phyloP scores from a whole-genome alignment of 2,329 filamentous ascomycete species.

The Cladobotryum protrusum region DNA sequence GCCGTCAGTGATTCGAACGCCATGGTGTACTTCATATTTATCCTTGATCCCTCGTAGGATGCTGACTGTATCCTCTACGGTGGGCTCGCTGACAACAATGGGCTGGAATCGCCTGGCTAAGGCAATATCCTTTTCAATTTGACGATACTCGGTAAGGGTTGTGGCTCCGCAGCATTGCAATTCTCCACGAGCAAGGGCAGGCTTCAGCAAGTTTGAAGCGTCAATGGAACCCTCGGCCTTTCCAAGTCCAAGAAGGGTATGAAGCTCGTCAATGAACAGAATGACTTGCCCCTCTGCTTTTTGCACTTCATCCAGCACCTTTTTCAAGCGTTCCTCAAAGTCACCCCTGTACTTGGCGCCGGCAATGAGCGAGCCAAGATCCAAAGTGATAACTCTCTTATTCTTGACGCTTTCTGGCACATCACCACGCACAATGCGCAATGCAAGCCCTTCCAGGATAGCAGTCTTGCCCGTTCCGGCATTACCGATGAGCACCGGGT shows the following conservation, averaged over 20 bases:
- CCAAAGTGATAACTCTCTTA: slow-evolving; percentile 80
- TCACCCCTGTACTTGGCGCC: slow-evolving; percentile 94
- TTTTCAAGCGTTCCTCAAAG: slow-evolving; percentile 90
- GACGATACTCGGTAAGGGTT: slow-evolving; percentile 83
- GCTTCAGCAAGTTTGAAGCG: slow-evolving; percentile 90
- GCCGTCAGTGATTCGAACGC: slow-evolving; percentile 87
- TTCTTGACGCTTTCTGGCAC: slow-evolving; percentile 95
- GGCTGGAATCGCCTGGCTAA: slow-evolving; percentile 90
- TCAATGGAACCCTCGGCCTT: slow-evolving; percentile 97
- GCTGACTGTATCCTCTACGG: slow-evolving; percentile 86
- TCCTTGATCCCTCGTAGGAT: slow-evolving; percentile 96
- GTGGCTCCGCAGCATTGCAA: slow-evolving; percentile 94
- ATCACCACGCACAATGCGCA: slow-evolving; percentile 85
- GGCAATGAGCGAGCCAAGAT: slow-evolving; percentile 87
- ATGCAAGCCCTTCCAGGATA: slow-evolving; percentile 81
- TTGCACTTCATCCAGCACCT: slow-evolving; percentile 84
- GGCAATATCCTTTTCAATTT: slow-evolving; percentile 94
- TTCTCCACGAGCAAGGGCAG: slow-evolving; percentile 84
- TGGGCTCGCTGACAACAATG: slow-evolving; percentile 86
- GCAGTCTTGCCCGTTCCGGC: slow-evolving; percentile 93
- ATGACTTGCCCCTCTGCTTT: slow-evolving; percentile 86
- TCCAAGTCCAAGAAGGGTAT: slow-evolving; percentile 83
- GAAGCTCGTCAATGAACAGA: slow-evolving; percentile 90
- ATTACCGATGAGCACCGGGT: slow-evolving; percentile 86
- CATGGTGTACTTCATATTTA: slow-evolving; percentile 94